phyloP scores from a whole-genome alignment of 2,329 filamentous ascomycete species.

The Penicillium hordei region DNA sequence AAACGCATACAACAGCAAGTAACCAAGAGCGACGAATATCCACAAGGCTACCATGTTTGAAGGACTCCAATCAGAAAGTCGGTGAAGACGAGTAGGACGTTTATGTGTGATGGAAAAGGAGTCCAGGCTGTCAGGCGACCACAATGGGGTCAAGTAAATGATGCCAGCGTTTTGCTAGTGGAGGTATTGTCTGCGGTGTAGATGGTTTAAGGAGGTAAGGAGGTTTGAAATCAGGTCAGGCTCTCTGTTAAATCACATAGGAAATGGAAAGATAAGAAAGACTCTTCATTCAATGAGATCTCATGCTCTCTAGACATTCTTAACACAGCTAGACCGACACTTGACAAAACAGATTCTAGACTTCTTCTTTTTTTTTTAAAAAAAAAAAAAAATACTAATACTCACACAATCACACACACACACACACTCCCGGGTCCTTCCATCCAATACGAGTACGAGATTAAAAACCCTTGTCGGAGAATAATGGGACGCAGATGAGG shows the following conservation, averaged over 20 bases:
- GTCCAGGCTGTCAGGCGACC: not conserved
- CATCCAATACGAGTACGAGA: conserved; percentile 22
- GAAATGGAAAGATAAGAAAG: not conserved
- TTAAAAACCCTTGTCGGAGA: conserved; percentile 9
- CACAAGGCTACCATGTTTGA: conserved; percentile 32
- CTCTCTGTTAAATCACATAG: not conserved
- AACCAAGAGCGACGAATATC: conserved; percentile 38
- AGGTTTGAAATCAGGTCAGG: not conserved
- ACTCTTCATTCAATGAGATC: not conserved
- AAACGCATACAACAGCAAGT: conserved; percentile 38
- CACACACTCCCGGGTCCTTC: conserved; percentile 17
- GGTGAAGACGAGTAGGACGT: conserved; percentile 3
- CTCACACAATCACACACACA: no score
- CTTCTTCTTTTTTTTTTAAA: not conserved
- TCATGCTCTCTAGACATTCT: conserved; percentile 11
- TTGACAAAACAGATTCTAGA: conserved; percentile 5
- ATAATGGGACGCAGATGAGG: conserved; percentile 16
- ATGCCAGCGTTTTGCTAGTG: not conserved
- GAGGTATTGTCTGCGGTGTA: not conserved
- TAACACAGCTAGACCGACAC: conserved; percentile 20
- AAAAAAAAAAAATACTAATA: no score
- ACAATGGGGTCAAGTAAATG: not conserved
- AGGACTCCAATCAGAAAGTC: not conserved
- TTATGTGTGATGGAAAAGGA: not conserved
- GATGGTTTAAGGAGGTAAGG: not conserved